Conservation (phyloP, 352 stramenopile genomes). For the Phytopythium montanum region DNA sequence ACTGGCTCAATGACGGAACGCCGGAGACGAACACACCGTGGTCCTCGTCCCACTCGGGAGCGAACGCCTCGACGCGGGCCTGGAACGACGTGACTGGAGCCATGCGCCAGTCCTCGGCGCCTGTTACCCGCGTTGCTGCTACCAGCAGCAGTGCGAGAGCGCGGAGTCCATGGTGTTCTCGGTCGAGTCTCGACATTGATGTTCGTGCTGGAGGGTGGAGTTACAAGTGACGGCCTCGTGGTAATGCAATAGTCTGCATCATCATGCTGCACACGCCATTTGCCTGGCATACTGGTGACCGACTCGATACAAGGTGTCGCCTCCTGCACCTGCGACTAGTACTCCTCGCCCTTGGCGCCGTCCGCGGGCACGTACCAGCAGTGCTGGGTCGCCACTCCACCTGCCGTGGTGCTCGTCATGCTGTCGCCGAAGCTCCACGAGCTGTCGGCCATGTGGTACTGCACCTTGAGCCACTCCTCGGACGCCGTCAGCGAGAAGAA, state of each 20-base stretch:
- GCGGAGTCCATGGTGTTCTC: too few species aligned
- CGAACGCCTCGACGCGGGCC: conserved; percentile 49
- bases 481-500: conserved; percentile 62
- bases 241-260: neutral
- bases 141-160: neutral
- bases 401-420: conserved; percentile 32
- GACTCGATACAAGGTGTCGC: neutral
- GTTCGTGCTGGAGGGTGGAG: too few species aligned
- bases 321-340: conserved; percentile 9
- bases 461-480: conserved; percentile 59
- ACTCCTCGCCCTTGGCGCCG: conserved; percentile 29
- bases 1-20: conserved; percentile 4
- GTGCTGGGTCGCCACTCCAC: conserved; percentile 51
- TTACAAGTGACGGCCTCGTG: neutral
- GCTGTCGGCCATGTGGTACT: conserved; percentile 59
- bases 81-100: conserved; percentile 44
- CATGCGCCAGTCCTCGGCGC: conserved; percentile 36
- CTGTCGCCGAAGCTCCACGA: conserved; percentile 49
- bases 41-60: conserved; percentile 42
- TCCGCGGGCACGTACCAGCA: conserved; percentile 66
- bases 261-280: neutral
- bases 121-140: neutral
- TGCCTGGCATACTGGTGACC: neutral
- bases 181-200: neutral
- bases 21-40: conserved; percentile 49